phyloP scores from a whole-genome alignment of 305 asterid species.

The Fraxinus nigra region DNA sequence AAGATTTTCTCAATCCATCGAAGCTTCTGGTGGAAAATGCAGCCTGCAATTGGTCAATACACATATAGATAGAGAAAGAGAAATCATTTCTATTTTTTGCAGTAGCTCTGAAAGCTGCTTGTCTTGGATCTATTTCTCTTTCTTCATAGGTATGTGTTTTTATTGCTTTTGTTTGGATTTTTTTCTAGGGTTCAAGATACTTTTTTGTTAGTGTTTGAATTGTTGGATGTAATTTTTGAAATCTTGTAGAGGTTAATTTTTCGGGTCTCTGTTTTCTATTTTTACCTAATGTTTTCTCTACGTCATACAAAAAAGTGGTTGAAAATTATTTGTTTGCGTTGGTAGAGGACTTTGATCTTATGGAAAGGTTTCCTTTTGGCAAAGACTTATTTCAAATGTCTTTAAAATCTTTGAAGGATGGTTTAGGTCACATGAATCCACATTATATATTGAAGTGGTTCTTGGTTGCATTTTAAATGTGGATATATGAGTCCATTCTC shows the following conservation, averaged over 20 bases:
- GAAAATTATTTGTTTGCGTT: too few relatives aligned
- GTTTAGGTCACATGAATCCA: too few relatives aligned
- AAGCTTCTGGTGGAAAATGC: not conserved
- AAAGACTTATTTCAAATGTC: too few relatives aligned
- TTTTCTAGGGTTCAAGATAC: not conserved
- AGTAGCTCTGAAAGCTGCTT: not conserved
- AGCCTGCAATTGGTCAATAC: not conserved
- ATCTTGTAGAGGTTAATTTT: not conserved
- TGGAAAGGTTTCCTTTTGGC: too few relatives aligned
- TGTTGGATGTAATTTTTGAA: not conserved
- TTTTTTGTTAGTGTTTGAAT: slow-evolving; percentile 8
- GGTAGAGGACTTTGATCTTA: too few relatives aligned
- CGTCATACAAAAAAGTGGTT: too few relatives aligned
- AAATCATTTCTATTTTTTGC: not conserved
- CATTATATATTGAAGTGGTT: too few relatives aligned
- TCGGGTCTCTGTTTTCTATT: not conserved
- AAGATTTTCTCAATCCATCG: not conserved
- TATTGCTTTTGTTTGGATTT: not conserved
- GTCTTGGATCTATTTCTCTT: not conserved
- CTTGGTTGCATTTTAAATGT: too few relatives aligned
- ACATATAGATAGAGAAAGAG: not conserved
- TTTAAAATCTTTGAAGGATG: too few relatives aligned
- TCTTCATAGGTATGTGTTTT: not conserved
- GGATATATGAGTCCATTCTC: too few relatives aligned
- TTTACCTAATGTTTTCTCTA: too few relatives aligned